Conservation (phyloP, 2,329 filamentous ascomycete genomes). For the Calonectria montana region DNA sequence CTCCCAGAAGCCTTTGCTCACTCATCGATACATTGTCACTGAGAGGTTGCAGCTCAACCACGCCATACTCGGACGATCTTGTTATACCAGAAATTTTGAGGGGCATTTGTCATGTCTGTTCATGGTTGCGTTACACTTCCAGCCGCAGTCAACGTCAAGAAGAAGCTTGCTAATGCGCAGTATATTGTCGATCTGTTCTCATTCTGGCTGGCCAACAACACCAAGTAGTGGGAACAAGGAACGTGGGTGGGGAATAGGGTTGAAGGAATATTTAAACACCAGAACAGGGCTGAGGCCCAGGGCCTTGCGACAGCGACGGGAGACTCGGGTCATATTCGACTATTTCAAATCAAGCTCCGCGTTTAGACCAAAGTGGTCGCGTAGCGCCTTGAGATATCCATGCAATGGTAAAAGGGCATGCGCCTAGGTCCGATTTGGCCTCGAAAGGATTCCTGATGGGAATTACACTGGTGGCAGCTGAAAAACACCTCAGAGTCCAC, state of each 20-base stretch:
- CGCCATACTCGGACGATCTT: background rate
- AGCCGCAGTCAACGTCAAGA: background rate
- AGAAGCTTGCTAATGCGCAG: background rate
- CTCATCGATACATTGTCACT: background rate
- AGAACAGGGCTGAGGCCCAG: background rate
- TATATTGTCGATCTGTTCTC: background rate
- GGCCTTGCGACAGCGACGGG: background rate
- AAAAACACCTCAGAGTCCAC: background rate
- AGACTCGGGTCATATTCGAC: too few species aligned
- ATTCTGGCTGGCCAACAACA: background rate
- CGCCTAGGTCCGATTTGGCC: background rate
- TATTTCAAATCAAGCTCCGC: background rate
- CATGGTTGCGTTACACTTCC: background rate
- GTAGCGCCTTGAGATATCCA: background rate
- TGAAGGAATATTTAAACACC: background rate
- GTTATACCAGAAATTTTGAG: background rate
- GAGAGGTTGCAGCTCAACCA: background rate
- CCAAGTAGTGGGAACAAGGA: background rate
- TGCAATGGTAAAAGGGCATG: background rate
- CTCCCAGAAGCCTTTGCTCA: background rate
- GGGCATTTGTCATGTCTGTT: background rate
- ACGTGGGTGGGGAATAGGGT: background rate
- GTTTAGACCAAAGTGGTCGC: background rate
- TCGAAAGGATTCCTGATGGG: background rate
- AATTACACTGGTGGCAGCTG: background rate